These are phyloP conservation scores for Mrakia frigida DNA, from an alignment of 768 basidiomycete genomes.

Conservation along the genomic window DNA sequence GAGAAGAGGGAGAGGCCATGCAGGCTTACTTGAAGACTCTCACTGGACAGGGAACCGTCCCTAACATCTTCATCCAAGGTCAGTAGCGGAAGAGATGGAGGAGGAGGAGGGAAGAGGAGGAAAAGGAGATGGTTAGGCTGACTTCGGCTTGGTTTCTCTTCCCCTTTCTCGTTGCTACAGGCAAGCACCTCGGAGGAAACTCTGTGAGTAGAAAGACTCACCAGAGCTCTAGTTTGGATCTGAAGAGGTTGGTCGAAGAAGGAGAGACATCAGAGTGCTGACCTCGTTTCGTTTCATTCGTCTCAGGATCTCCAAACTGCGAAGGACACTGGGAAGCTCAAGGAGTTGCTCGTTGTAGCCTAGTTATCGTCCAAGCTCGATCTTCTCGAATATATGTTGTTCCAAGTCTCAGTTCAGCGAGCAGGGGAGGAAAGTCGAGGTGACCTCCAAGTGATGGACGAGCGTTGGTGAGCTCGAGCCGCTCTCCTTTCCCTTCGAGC, in stretches of 20 bases:
- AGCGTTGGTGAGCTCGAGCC: no score
- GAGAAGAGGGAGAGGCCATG: slow-evolving; percentile 61
- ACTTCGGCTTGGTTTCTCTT: background rate
- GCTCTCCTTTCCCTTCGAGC: no score
- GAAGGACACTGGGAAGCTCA: no score
- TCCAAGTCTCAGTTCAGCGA: no score
- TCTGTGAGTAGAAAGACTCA: background rate
- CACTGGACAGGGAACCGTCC: slow-evolving; percentile 67
- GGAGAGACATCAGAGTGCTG: background rate
- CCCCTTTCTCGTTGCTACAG: background rate
- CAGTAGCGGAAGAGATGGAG: background rate
- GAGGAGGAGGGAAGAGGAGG: background rate
- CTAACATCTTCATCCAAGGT: slow-evolving; percentile 60
- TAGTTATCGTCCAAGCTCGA: no score
- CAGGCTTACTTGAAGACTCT: slow-evolving; percentile 61
- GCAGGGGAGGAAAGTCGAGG: no score
- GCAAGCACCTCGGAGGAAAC: slow-evolving; percentile 4
- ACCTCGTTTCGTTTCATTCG: no score
- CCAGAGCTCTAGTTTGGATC: background rate
- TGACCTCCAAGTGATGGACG: no score
- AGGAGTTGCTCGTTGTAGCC: no score
- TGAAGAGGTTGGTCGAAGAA: background rate
- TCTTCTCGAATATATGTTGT: no score
- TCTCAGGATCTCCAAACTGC: no score
- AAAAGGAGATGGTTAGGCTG: background rate